Conservation (phyloP, 2,329 filamentous ascomycete genomes). For the Diaporthe velutina region DNA sequence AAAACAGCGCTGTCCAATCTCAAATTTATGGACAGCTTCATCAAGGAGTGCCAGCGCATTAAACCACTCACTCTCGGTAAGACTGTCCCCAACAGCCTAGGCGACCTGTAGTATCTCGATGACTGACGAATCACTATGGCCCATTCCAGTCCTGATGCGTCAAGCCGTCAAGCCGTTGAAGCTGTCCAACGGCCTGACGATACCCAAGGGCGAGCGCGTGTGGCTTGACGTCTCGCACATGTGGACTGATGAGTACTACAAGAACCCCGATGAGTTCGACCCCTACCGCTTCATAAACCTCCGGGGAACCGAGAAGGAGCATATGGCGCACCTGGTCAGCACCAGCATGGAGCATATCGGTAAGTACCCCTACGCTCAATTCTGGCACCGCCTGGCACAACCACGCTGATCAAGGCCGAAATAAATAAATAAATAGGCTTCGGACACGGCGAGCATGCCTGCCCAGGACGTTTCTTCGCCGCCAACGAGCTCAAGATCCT, state of each 20-base stretch:
- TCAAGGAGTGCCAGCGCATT: constrained; percentile 55
- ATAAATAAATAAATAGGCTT: too few species aligned
- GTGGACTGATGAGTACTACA: constrained; percentile 42
- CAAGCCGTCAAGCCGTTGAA: constrained; percentile 33
- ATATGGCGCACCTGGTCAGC: constrained; percentile 50
- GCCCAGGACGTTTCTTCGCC: constrained; percentile 58
- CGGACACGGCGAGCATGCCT: constrained; percentile 56
- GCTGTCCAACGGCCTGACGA: constrained; percentile 43
- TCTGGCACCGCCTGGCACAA: too few species aligned
- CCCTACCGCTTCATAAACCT: constrained; percentile 46
- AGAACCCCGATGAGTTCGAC: constrained; percentile 45
- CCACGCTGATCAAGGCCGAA: too few species aligned
- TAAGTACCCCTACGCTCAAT: too few species aligned
- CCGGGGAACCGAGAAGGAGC: constrained; percentile 45
- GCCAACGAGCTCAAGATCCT: constrained; percentile 55
- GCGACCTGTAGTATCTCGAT: background rate
- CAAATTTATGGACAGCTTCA: constrained; percentile 55
- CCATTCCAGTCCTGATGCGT: constrained; percentile 14
- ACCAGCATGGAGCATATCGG: constrained; percentile 49
- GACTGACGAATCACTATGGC: background rate
- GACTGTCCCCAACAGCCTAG: background rate
- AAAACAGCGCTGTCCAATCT: constrained; percentile 54
- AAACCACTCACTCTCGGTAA: constrained; percentile 18
- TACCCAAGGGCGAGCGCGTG: constrained; percentile 42
- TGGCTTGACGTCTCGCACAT: constrained; percentile 38